These are phyloP conservation scores for Forsythia suspensa DNA, from an alignment of 257 asterid genomes.

Conservation along the genomic window DNA sequence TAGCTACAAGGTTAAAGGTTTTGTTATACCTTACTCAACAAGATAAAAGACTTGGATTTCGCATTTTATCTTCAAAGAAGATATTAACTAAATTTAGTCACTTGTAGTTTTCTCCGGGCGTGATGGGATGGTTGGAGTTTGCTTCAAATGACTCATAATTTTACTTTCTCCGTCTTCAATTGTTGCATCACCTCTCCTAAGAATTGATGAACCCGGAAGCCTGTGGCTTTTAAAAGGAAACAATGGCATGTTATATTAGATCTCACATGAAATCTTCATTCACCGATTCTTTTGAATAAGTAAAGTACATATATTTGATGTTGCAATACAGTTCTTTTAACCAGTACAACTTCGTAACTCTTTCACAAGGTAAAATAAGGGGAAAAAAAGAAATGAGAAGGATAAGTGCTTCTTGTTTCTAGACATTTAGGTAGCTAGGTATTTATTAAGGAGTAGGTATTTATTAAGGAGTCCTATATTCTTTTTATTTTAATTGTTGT, in stretches of 20 bases:
- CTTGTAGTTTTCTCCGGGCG: neutral
- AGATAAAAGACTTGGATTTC: neutral
- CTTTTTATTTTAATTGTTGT: too few species aligned
- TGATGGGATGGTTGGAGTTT: neutral
- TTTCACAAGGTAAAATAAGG: too few species aligned
- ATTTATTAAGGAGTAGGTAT: too few species aligned
- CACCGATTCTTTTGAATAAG: neutral
- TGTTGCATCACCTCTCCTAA: neutral
- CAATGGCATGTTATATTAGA: neutral
- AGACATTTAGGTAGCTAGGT: too few species aligned
- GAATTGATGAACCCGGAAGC: neutral
- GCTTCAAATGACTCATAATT: neutral
- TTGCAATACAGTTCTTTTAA: too few species aligned
- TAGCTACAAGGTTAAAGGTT: neutral
- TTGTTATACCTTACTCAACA: neutral
- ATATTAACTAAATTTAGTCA: neutral
- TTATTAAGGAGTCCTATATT: too few species aligned
- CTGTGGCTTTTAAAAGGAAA: neutral
- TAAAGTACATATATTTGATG: neutral
- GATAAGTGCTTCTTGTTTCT: too few species aligned
- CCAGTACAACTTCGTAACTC: too few species aligned
- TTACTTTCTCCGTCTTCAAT: neutral
- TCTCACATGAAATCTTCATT: neutral
- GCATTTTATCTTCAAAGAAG: neutral
- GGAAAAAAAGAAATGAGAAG: too few species aligned